Evolutionary conservation across 176 grass and related monocot genomes (phyloP), one percentile per base, ranked within the genome.

Genomic region (Oryza meridionalis): DNA sequence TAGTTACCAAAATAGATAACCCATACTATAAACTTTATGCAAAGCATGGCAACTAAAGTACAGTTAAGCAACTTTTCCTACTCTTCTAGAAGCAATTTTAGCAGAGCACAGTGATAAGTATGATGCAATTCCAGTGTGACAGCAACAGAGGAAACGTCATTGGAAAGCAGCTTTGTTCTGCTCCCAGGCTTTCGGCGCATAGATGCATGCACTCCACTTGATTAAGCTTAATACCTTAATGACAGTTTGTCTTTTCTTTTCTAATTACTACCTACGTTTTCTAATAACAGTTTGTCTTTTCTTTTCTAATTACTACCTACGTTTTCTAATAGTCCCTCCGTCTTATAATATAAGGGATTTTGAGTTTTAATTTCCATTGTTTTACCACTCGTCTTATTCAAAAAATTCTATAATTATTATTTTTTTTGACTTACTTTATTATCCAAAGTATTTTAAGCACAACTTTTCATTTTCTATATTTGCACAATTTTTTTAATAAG

Each of bases 131-230:
- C 53, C 21, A 61, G 55, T 61, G 21, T 61, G 55, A 22, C 7
- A 22, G 7, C 55, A 22, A 61, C 19, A 61, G 21, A 14, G 55
- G 7, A 22, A 61, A 61, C 21, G 9, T 61, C 55, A 2, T 61
- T 61, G 21, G 19, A 61, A n/a, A 61, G 55, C 17, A n/a, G 55
- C 55, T 61, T 61, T 46, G 67, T 27, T 3, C 14, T 13, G 9
- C 37, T 22, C 50, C 50, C 29, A 27, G 51, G 64, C 82, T 89
- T 84, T 80, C 70, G 64, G 87, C 77, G 64, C 40, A 12, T 25
- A 67, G 51, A 74, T 44, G 25, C 14, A 55, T 40, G 37, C 4
- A 0, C 69, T 9, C 42, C 29, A 53, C 25, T 46, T 74, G 22
- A 31, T 49, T 40, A 38, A 38, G 37, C 37, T 6, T 40, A 37